These are phyloP conservation scores for Phialophora tarda DNA, from an alignment of 2,329 filamentous ascomycete genomes.

Conservation along the genomic window DNA sequence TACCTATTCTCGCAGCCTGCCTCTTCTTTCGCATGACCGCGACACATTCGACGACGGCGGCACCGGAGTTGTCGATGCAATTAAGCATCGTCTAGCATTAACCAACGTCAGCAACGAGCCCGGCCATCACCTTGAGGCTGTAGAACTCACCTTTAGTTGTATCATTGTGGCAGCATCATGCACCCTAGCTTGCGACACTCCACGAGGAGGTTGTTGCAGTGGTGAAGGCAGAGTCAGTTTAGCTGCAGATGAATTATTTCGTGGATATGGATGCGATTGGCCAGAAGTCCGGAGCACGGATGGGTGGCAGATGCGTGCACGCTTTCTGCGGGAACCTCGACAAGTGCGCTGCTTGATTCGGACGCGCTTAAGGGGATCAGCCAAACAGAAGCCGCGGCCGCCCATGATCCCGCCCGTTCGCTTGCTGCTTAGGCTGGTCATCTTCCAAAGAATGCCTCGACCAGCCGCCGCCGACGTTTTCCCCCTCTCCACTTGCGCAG, in stretches of 20 bases:
- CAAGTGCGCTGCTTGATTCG: conserved; percentile 1
- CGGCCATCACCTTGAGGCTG: not conserved
- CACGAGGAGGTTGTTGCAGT: conserved; percentile 1
- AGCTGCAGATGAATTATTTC: conserved; percentile 18
- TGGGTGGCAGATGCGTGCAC: conserved; percentile 14
- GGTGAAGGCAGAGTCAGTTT: conserved; percentile 9
- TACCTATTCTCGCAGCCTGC: conserved; percentile 82
- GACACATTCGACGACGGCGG: conserved; percentile 94
- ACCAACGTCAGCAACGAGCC: conserved; percentile 4
- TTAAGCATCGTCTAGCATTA: conserved; percentile 82
- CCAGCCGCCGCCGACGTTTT: conserved; percentile 20
- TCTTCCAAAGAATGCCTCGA: conserved; percentile 4
- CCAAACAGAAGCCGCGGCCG: conserved; percentile 18
- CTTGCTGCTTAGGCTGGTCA: conserved; percentile 15
- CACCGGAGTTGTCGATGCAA: conserved; percentile 99
- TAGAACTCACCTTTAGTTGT: conserved; percentile 72
- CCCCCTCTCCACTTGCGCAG: conserved; percentile 10
- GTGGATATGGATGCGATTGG: conserved; percentile 17
- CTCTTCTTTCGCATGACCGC: conserved; percentile 90
- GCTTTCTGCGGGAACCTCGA: conserved; percentile 2
- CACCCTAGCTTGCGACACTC: conserved; percentile 10
- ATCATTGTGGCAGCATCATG: conserved; percentile 72
- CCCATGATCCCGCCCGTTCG: conserved; percentile 2
- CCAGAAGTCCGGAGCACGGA: not conserved
- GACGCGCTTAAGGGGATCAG: conserved; percentile 5